Evolutionary conservation across 1,284 basidiomycete genomes (phyloP), one percentile per base, ranked within the genome.

Genomic region (Pseudozyma sp.): DNA sequence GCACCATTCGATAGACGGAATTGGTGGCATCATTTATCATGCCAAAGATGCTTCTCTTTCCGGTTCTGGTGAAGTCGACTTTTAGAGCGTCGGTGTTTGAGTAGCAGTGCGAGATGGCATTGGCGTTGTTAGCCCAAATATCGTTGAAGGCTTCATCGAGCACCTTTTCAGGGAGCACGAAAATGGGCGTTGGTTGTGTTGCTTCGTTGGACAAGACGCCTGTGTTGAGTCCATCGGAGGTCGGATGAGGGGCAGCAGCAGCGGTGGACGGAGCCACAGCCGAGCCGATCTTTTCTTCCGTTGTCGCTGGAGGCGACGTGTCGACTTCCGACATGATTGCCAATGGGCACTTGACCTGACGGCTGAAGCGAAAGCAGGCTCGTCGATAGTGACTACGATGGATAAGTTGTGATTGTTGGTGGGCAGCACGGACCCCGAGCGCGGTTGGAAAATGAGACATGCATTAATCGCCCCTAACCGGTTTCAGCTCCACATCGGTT

Each of bases 101-200:
- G 51, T 81, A 81, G 64, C 72, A 73, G 35, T 81, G 77, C 16
- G 74, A 75, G 58, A 81, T 69, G 39, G 76, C 73, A 39, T 81
- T 79, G 33, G 77, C 94, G 71, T 96, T 96, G 82, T 96, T 95
- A 3, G 96, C 96, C 96, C 95, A 98, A 24, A 94, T 91, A 92
- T 82, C 37, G 69, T 61, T 68, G 62, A 64, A 95, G 4, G 92
- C 90, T 14, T 89, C 81, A 42, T 79, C 78, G 19, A 75, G 63
- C 9, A 59, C 59, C 49, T 68, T 74, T 35, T 74, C 71, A 1
- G 61, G 49, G 13, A 74, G 29, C 14, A 65, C 37, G 34, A 75
- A 79, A 13, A 29, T 50, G 8, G 52, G 34, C 11, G 47, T 4
- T 3, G 52, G 52, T 7, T 59, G 5, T 0, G 29, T 5, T 10